Percentiles rank a stretch among this genome's conserved stretches.
Conservation (phyloP, 2,329 filamentous ascomycete genomes). For the Coniochaeta sp. region DNA sequence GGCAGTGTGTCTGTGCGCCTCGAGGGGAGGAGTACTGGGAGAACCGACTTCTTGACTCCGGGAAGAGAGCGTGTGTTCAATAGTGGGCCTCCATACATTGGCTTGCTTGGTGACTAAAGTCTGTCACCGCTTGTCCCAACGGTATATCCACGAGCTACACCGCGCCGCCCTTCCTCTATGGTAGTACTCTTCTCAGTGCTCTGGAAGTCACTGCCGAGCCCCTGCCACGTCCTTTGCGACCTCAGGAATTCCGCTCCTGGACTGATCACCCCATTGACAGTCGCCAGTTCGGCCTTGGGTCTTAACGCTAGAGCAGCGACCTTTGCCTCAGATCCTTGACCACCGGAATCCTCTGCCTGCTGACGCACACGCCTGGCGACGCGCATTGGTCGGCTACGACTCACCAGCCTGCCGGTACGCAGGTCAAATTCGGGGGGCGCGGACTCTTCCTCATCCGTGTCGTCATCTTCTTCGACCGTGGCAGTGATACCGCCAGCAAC, state of each 20-base stretch:
- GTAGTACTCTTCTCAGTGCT: constrained; percentile 51
- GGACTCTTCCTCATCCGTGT: constrained; percentile 59
- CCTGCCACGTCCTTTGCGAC: constrained; percentile 82
- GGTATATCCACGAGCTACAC: constrained; percentile 81
- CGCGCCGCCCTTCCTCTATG: constrained; percentile 80
- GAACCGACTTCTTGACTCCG: neutral
- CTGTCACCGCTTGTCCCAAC: constrained; percentile 54
- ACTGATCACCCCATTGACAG: constrained; percentile 79
- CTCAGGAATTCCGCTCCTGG: constrained; percentile 84
- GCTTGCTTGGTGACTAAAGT: constrained; percentile 15
- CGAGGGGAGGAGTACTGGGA: too few species aligned
- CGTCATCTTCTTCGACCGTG: constrained; percentile 29
- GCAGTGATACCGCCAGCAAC: constrained; percentile 14
- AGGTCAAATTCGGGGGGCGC: constrained; percentile 88
- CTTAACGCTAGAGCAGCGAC: constrained; percentile 47
- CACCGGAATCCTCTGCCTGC: too few species aligned
- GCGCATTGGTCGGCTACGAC: constrained; percentile 69
- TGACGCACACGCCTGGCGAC: constrained; percentile 23
- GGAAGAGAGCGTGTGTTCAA: neutral
- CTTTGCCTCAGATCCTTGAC: constrained; percentile 11
- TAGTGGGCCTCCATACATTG: neutral
- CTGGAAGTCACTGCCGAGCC: constrained; percentile 79
- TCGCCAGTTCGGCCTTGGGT: constrained; percentile 63
- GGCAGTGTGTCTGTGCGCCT: too few species aligned
- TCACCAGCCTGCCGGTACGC: constrained; percentile 76